Evolutionary conservation across 2,329 filamentous ascomycete species (phyloP).

Genomic region (Alternaria alternata): DNA sequence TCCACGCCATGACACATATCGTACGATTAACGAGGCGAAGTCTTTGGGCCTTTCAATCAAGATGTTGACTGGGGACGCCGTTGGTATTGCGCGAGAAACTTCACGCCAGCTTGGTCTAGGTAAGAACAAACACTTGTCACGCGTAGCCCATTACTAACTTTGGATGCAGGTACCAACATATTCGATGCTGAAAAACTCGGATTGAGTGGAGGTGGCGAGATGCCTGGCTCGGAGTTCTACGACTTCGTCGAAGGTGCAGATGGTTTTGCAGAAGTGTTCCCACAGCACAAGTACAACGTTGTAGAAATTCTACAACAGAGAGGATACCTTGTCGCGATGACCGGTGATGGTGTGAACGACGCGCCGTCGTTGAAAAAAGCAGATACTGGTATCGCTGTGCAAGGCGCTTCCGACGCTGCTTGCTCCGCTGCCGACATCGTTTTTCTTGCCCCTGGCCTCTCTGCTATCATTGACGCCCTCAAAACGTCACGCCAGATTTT

Average conservation of each 20-base stretch:
- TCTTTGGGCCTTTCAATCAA: slow-evolving; percentile 87
- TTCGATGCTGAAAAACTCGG: slow-evolving; percentile 94
- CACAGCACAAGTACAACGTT: slow-evolving; percentile 94
- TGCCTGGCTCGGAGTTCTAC: slow-evolving; percentile 92
- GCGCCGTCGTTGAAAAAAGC: slow-evolving; percentile 92
- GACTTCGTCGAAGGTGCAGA: slow-evolving; percentile 95
- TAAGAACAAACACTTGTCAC: background rate
- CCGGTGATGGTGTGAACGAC: slow-evolving; percentile 94
- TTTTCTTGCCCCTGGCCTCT: slow-evolving; percentile 89
- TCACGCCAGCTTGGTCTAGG: slow-evolving; percentile 87
- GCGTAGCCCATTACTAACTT: background rate
- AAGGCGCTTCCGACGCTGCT: slow-evolving; percentile 89
- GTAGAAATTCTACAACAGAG: slow-evolving; percentile 93
- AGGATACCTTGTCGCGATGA: slow-evolving; percentile 95
- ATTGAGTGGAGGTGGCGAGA: slow-evolving; percentile 87
- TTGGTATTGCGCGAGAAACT: slow-evolving; percentile 91
- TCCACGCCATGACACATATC: slow-evolving; percentile 87
- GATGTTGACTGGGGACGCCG: slow-evolving; percentile 95
- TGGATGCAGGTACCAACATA: slow-evolving; percentile 74
- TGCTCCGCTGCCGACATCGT: slow-evolving; percentile 93
- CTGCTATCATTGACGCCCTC: slow-evolving; percentile 89
- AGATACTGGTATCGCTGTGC: slow-evolving; percentile 95
- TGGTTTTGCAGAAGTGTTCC: slow-evolving; percentile 94
- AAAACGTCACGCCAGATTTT: slow-evolving; percentile 96
- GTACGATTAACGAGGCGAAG: slow-evolving; percentile 91